Evolutionary conservation across 2,329 filamentous ascomycete species (phyloP), one percentile per base, ranked within the genome.

Genomic region (Penicillium sp.): DNA sequence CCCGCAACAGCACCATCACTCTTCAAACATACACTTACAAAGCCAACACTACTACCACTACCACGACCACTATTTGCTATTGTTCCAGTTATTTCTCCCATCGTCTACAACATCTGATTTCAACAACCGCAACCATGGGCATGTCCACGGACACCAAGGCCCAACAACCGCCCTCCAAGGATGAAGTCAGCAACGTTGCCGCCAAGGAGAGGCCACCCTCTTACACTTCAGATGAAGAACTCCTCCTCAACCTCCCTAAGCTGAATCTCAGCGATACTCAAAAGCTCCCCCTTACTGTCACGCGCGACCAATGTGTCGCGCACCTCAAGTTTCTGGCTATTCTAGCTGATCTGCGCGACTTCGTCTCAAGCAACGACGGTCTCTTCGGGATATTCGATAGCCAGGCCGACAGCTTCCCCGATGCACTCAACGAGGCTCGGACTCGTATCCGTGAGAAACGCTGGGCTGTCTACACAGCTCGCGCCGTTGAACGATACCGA

Each of bases 301-400:
- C 75, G 1, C 68, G 68, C 4, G 79, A 86, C 53, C 79, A 84
- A 34, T 90, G 87, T 57, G 80, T 90, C 18, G 86, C 84, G 1
- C 90, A 94, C 67, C 78, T 93, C 23, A 90, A 90, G 67, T 76
- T 93, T 0, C 77, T 93, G 1, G 82, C 84, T 46, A 82, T 85
- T 8, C 80, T 93, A 50, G 82, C 89, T 58, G 78, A 78, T 27
- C 72, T 93, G 47, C 87, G 86, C 55, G 84, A 90, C 52, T 80
- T 83, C 15, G 71, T 91, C 15, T 86, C 85, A 5, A 85, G 83
- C 48, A 81, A 74, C 0, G 84, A 91, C 60, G 85, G 85, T 0
- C 73, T 91, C 1, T 92, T 86, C 70, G 82, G 81, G 2, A 77
- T 91, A 42, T 76, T 74, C 62, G 82, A 88, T 58, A 66, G 67